These are phyloP conservation scores for Oryza glumipatula DNA, from an alignment of 176 grass and related monocot species.

Conservation along the genomic window DNA sequence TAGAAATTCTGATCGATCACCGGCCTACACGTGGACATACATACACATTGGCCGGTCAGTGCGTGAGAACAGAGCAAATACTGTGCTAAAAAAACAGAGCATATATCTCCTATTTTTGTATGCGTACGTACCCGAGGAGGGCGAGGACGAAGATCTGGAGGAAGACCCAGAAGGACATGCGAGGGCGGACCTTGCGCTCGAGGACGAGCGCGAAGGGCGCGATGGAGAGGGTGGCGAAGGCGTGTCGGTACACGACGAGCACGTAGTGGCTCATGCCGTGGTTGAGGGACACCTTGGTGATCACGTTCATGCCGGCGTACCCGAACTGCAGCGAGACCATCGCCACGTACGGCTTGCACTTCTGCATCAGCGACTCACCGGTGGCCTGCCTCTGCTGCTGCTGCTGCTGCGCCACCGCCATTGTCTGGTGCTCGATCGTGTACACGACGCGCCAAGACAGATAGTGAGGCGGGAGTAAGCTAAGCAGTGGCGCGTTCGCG, in stretches of 20 bases:
- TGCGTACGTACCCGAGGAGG: slow-evolving; percentile 66
- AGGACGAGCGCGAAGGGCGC: slow-evolving; percentile 91
- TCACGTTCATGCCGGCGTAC: slow-evolving; percentile 98
- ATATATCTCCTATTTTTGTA: too few species aligned
- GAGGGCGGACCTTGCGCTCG: slow-evolving; percentile 82
- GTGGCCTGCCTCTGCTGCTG: background rate
- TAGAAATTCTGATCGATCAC: slow-evolving; percentile 99
- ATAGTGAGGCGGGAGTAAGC: background rate
- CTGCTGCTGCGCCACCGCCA: slow-evolving; percentile 38
- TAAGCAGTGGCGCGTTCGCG: background rate
- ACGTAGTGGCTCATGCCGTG: slow-evolving; percentile 99
- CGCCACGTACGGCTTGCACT: slow-evolving; percentile 88
- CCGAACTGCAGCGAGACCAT: slow-evolving; percentile 99
- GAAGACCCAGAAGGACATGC: slow-evolving; percentile 60
- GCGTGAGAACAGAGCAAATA: background rate
- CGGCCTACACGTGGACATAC: slow-evolving; percentile 44
- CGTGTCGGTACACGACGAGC: slow-evolving; percentile 96
- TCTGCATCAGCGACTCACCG: slow-evolving; percentile 63
- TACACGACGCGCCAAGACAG: background rate
- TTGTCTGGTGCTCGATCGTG: slow-evolving; percentile 9
- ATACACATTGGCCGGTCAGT: background rate
- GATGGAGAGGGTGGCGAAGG: slow-evolving; percentile 98
- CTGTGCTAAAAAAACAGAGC: background rate
- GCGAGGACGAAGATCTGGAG: slow-evolving; percentile 85
- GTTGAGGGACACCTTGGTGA: slow-evolving; percentile 99